phyloP scores from a whole-genome alignment of 768 basidiomycete genomes.

The Amanita rubescens region DNA sequence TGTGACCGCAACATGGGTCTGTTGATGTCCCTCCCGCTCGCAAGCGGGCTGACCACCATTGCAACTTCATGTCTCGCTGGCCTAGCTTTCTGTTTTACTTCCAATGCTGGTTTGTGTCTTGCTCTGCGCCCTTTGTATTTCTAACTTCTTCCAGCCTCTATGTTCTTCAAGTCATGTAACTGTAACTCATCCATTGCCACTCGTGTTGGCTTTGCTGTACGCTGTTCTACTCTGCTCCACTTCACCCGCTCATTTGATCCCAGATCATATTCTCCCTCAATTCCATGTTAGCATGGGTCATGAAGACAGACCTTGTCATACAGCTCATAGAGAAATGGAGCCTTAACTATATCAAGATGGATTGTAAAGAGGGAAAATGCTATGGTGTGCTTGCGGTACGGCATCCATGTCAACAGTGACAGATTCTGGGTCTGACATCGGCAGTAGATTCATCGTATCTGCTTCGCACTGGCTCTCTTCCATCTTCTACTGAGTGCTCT shows the following conservation, averaged over 20 bases:
- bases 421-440: neutral
- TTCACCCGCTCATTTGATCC: neutral
- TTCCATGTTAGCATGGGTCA: slow-evolving; percentile 94
- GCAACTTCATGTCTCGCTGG: slow-evolving; percentile 81
- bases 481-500: slow-evolving; percentile 74
- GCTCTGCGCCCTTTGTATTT: neutral
- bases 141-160: slow-evolving; percentile 53
- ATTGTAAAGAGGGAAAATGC: slow-evolving; percentile 86
- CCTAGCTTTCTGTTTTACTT: slow-evolving; percentile 80
- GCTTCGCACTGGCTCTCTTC: slow-evolving; percentile 88
- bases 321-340: slow-evolving; percentile 86
- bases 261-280: slow-evolving; percentile 94
- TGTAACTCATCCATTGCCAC: slow-evolving; percentile 99
- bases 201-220: slow-evolving; percentile 87
- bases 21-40: slow-evolving; percentile 64
- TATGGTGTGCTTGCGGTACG: slow-evolving; percentile 93
- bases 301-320: slow-evolving; percentile 87
- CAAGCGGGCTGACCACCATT: slow-evolving; percentile 60
- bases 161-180: slow-evolving; percentile 98
- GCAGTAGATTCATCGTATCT: slow-evolving; percentile 82
- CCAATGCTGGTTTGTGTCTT: slow-evolving; percentile 60
- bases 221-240: neutral
- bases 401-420: neutral
- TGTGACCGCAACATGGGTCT: slow-evolving; percentile 50
- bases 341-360: slow-evolving; percentile 98